These are phyloP conservation scores for Albifimbria verrucaria DNA, from an alignment of 2,329 filamentous ascomycete genomes.

Conservation along the genomic window DNA sequence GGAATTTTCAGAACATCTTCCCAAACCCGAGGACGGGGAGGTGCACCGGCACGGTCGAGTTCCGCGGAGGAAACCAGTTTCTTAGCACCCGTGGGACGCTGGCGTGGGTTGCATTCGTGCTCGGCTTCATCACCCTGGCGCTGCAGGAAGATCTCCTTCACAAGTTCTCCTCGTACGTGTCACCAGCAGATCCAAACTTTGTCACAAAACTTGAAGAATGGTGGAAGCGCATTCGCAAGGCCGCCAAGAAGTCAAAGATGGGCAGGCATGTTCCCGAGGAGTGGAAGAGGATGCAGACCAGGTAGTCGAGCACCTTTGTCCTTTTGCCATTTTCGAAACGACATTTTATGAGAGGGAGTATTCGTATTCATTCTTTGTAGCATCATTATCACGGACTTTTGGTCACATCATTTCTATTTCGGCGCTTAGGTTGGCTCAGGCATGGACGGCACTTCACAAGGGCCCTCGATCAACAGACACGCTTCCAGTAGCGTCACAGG, in stretches of 20 bases:
- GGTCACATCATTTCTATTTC: too few relatives aligned
- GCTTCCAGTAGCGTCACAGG: background rate
- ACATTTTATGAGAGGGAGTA: too few relatives aligned
- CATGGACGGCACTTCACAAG: background rate
- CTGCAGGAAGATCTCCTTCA: slow-evolving; percentile 31
- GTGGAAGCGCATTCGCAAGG: slow-evolving; percentile 30
- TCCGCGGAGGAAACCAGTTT: slow-evolving; percentile 37
- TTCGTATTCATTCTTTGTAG: background rate
- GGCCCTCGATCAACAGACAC: background rate
- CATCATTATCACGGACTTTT: background rate
- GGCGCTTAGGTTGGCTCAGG: too few relatives aligned
- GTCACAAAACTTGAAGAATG: slow-evolving; percentile 25
- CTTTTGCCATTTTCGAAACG: too few relatives aligned
- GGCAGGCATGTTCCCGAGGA: slow-evolving; percentile 30
- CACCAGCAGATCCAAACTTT: slow-evolving; percentile 25
- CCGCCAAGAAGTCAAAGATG: slow-evolving; percentile 31
- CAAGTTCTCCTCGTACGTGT: slow-evolving; percentile 21
- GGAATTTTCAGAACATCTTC: slow-evolving; percentile 38
- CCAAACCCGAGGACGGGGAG: slow-evolving; percentile 32
- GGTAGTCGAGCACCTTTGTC: too few relatives aligned
- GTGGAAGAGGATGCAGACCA: slow-evolving; percentile 27
- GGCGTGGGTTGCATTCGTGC: slow-evolving; percentile 36
- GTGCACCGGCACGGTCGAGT: slow-evolving; percentile 36
- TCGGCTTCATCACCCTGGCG: slow-evolving; percentile 34
- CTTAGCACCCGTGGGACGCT: slow-evolving; percentile 32